Base-by-base conservation (phyloP, 2,329 filamentous ascomycete genomes). In the Dothideomycetes sp. region DNA sequence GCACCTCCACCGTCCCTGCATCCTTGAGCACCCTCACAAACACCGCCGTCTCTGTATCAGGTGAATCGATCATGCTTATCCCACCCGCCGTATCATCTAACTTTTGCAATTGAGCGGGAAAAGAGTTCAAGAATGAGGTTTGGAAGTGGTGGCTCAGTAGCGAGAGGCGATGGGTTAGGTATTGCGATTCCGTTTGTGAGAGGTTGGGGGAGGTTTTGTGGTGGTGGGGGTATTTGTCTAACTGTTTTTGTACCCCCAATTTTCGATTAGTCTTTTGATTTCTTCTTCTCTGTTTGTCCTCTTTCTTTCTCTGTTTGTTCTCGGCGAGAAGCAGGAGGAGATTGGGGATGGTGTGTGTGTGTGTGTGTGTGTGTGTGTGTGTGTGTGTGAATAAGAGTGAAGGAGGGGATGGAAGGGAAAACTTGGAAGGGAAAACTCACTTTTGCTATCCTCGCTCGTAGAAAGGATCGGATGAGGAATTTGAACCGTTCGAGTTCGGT, bases 401-500 rank as follows among this genome's bases (percentile, higher is more conserved):
- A 30, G n/a, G 25, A 15, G 24, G 12, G 12, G 3, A 27, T 18
- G 17, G 12, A 34, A 4, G n/a, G 24, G 10, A n/a, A n/a, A n/a
- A n/a, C n/a, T n/a, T n/a, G n/a, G n/a, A n/a, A 5, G 25, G 9
- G 13, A 13, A 13, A 12, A 38, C 3, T 2, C 32, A 85, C 84
- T 74, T 98, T 96, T 40, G 84, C 78, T 43, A 96, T 79, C n/a
- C 91, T 74, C 8, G 84, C 80, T 39, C 93, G 74, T 42, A 98
- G 64, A 49, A 89, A 82, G 49, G 83, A 82, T 46, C 91, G 74
- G 13, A 96, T 75, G 16, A 98, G 71, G 56, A 87, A 98, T 65
- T 94, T 94, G 64, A 84, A 93, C 32, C 91, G 74, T 60, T 95
- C 88, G 41, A 98, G 75, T 65, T 98, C 91, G 5, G 93, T 96